Evolutionary conservation across 495 filamentous ascomycete species (phyloP).

Genomic region (Aspergillus bertholletiae): DNA sequence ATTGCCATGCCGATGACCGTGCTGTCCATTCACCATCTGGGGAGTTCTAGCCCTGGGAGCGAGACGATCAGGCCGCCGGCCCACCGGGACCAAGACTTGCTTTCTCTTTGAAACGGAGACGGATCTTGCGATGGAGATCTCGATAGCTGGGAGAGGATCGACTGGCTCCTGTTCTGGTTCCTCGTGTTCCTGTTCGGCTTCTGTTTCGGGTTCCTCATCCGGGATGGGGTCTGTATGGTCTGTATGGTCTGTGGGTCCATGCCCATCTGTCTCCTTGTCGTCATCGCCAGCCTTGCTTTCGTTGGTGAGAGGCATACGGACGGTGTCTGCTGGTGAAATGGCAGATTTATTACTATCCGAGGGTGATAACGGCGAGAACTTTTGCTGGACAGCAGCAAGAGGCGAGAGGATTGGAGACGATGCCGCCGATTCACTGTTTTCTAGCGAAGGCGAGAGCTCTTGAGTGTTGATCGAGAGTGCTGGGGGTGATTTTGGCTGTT

Average conservation of each 20-base stretch:
- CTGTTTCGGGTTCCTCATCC: neutral
- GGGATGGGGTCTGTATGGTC: neutral
- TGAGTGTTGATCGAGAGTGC: conserved; percentile 14
- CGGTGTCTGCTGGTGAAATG: conserved; percentile 10
- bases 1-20: conserved; percentile 30
- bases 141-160: conserved; percentile 22
- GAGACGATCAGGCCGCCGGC: conserved; percentile 21
- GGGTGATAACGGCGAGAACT: conserved; percentile 17
- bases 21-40: conserved; percentile 26
- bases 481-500: neutral
- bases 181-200: neutral
- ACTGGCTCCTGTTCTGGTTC: neutral
- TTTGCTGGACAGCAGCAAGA: conserved; percentile 6
- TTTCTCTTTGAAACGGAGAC: conserved; percentile 36
- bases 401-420: conserved; percentile 15
- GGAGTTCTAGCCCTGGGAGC: conserved; percentile 22
- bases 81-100: conserved; percentile 37
- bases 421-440: conserved; percentile 5
- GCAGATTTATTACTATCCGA: neutral
- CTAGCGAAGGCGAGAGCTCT: conserved; percentile 6
- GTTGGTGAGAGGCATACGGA: conserved; percentile 16
- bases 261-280: neutral
- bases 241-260: too few relatives aligned
- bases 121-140: conserved; percentile 40
- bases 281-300: conserved; percentile 7